Conservation (phyloP, 148 eudicot species). For the Persicaria tinctoria region DNA sequence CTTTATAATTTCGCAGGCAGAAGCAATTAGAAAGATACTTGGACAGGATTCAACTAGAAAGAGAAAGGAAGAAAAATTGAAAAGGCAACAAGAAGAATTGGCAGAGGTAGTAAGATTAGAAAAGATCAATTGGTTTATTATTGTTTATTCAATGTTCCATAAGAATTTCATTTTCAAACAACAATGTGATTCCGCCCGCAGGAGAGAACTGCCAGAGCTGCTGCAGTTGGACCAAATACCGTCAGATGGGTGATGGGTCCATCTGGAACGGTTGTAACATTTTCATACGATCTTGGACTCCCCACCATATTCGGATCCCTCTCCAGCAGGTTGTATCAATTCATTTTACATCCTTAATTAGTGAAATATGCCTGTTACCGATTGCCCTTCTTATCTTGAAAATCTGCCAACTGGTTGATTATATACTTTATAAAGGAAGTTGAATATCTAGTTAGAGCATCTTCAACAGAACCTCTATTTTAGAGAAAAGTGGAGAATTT, state of each 20-base stretch:
- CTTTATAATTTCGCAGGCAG: constrained; percentile 25
- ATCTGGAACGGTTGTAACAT: constrained; percentile 61
- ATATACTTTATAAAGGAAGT: too few species aligned
- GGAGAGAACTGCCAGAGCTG: constrained; percentile 73
- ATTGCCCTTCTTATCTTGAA: constrained; percentile 31
- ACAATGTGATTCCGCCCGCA: constrained; percentile 18
- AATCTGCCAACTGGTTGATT: too few species aligned
- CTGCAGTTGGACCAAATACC: constrained; percentile 45
- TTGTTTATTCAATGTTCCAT: background rate
- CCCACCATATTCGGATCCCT: constrained; percentile 47
- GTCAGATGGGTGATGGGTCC: constrained; percentile 68
- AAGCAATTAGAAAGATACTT: constrained; percentile 49
- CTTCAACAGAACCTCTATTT: too few species aligned
- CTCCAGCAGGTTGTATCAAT: background rate
- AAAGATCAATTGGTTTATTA: background rate
- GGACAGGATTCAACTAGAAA: constrained; percentile 52
- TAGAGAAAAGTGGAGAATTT: too few species aligned
- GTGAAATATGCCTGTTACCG: background rate
- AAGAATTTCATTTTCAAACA: background rate
- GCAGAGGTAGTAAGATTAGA: constrained; percentile 30
- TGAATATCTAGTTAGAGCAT: too few species aligned
- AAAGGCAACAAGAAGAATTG: constrained; percentile 38
- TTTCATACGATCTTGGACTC: constrained; percentile 60
- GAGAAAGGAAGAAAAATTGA: constrained; percentile 44
- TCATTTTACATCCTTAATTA: too few species aligned